Conservation (phyloP, 1,284 basidiomycete species). For the Sanguinoderma infundibulare region DNA sequence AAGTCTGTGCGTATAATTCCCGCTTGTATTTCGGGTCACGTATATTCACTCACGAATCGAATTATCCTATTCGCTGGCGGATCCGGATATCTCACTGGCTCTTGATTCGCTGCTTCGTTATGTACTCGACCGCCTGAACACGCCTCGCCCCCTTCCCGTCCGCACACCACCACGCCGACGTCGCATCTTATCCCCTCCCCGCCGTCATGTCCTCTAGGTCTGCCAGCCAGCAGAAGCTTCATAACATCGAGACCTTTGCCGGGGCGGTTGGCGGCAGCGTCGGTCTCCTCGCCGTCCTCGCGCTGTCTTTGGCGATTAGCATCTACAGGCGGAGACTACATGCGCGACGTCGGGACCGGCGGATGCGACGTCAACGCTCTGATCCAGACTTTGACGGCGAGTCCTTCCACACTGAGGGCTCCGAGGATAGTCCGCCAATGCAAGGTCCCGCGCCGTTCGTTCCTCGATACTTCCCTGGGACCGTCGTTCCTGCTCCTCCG, state of each 20-base stretch:
- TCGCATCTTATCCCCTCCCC: conserved; percentile 19
- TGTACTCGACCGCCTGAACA: conserved; percentile 31
- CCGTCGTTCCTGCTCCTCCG: conserved; percentile 45
- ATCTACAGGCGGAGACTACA: conserved; percentile 51
- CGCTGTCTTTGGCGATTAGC: conserved; percentile 52
- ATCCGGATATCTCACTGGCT: conserved; percentile 23
- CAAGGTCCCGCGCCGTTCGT: conserved; percentile 51
- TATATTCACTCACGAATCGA: conserved; percentile 34
- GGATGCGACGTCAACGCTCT: conserved; percentile 30
- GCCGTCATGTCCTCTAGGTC: conserved; percentile 28
- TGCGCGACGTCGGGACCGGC: conserved; percentile 47
- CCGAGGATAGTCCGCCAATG: conserved; percentile 49
- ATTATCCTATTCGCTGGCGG: conserved; percentile 30
- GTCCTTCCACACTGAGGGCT: conserved; percentile 41
- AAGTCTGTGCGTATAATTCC: conserved; percentile 40
- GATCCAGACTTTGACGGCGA: conserved; percentile 30
- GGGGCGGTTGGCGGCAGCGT: conserved; percentile 56
- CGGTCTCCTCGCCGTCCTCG: conserved; percentile 51
- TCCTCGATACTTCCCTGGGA: conserved; percentile 59
- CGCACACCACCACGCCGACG: conserved; percentile 22
- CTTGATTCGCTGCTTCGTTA: conserved; percentile 27
- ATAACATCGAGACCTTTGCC: conserved; percentile 54
- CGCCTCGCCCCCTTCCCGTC: conserved; percentile 22
- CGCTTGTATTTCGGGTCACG: conserved; percentile 36
- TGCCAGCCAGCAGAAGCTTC: conserved; percentile 26